phyloP scores from a whole-genome alignment of 2,329 filamentous ascomycete species.

The Aschersonia sp. region DNA sequence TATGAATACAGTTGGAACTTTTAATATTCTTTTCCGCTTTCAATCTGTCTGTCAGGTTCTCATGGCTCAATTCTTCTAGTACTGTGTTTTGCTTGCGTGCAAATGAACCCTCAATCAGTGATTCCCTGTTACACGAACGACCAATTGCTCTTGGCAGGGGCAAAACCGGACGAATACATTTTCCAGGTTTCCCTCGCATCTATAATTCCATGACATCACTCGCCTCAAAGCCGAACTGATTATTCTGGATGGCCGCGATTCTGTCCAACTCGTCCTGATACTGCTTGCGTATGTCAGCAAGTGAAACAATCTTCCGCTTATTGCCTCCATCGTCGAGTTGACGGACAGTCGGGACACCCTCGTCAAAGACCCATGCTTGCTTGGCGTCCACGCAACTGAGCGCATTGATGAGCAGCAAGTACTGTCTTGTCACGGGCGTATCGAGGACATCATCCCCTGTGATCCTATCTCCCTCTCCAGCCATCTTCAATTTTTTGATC shows the following conservation, averaged over 20 bases:
- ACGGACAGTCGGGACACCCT: conserved; percentile 11
- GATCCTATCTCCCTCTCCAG: conserved; percentile 44
- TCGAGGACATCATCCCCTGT: conserved; percentile 41
- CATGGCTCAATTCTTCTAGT: too few relatives aligned
- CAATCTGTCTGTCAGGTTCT: too few relatives aligned
- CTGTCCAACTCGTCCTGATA: conserved; percentile 86
- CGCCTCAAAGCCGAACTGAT: conserved; percentile 65
- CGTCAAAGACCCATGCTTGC: conserved; percentile 63
- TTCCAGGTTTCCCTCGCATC: not conserved
- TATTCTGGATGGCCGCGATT: conserved; percentile 74
- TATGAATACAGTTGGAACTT: too few relatives aligned
- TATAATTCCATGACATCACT: conserved; percentile 39
- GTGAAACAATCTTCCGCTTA: conserved; percentile 66
- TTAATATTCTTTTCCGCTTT: too few relatives aligned
- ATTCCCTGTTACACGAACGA: too few relatives aligned
- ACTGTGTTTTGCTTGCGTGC: too few relatives aligned
- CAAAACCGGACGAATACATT: too few relatives aligned
- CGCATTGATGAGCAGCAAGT: conserved; percentile 85
- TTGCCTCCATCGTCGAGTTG: conserved; percentile 10
- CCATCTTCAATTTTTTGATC: conserved; percentile 44
- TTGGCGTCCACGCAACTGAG: conserved; percentile 69
- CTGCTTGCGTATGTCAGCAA: conserved; percentile 74
- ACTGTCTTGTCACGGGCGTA: conserved; percentile 56
- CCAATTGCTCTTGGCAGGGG: too few relatives aligned
- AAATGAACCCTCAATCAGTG: too few relatives aligned